phyloP scores from a whole-genome alignment of 306 rosid genomes.

The Biancaea sappan region DNA sequence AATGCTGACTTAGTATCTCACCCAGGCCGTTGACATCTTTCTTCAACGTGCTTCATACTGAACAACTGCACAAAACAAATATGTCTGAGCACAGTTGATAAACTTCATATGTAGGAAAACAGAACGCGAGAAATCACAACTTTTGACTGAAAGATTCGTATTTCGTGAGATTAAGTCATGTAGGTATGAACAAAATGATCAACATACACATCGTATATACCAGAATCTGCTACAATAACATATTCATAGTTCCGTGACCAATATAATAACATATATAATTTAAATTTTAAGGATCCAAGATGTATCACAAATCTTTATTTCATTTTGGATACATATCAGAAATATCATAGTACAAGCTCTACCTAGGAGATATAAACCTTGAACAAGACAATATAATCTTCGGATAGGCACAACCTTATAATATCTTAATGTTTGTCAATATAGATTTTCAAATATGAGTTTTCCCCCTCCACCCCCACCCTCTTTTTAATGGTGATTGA shows the following conservation, averaged over 20 bases:
- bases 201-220: neutral
- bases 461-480: neutral
- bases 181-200: neutral
- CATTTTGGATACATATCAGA: neutral
- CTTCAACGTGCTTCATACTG: slow-evolving; percentile 51
- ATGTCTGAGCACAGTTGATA: neutral
- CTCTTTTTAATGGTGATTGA: neutral
- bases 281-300: neutral
- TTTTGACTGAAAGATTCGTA: neutral
- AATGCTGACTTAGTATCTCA: neutral
- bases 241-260: neutral
- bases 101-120: neutral
- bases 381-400: too few species aligned
- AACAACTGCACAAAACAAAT: slow-evolving; percentile 41
- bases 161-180: neutral
- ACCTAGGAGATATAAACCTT: neutral
- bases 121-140: neutral
- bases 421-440: neutral
- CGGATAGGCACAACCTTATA: neutral
- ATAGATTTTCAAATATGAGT: neutral
- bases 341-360: neutral
- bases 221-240: neutral
- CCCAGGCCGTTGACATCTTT: neutral
- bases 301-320: neutral
- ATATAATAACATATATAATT: neutral